Conservation (phyloP, 1,139 yeast species). For the Lodderomyces parapsilosis region DNA sequence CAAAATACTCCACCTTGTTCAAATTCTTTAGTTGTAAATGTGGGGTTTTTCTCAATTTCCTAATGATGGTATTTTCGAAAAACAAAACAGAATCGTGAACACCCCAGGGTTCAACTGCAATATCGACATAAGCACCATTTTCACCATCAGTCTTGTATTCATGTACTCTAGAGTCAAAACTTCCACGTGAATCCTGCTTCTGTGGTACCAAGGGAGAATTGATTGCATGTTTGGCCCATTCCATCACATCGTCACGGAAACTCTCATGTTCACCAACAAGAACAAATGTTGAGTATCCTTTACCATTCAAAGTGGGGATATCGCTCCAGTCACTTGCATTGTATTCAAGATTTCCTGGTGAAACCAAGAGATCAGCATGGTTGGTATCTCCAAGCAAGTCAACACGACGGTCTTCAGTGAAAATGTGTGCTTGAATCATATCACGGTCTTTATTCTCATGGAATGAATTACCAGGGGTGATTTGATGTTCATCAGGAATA, state of each 20-base stretch:
- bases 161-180: conserved; percentile 19
- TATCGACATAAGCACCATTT: conserved; percentile 17
- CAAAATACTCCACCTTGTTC: conserved; percentile 25
- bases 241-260: conserved; percentile 41
- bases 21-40: conserved; percentile 14
- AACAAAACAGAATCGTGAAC: conserved; percentile 38
- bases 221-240: conserved; percentile 36
- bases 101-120: conserved; percentile 44
- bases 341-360: conserved; percentile 19
- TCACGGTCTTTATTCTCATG: conserved; percentile 34
- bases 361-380: conserved; percentile 11
- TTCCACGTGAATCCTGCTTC: conserved; percentile 28
- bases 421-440: conserved; percentile 22
- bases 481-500: conserved; percentile 14
- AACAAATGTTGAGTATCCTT: conserved; percentile 27
- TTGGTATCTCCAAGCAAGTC: conserved; percentile 15
- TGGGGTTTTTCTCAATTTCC: conserved; percentile 10
- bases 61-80: conserved; percentile 26
- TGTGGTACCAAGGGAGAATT: conserved; percentile 24
- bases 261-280: conserved; percentile 44
- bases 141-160: conserved; percentile 14
- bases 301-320: conserved; percentile 30
- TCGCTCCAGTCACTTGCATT: conserved; percentile 31
- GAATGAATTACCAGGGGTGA: conserved; percentile 31
- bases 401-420: conserved; percentile 7